phyloP scores from a whole-genome alignment of 768 basidiomycete species.

The Coprinellus aureogranulatus region DNA sequence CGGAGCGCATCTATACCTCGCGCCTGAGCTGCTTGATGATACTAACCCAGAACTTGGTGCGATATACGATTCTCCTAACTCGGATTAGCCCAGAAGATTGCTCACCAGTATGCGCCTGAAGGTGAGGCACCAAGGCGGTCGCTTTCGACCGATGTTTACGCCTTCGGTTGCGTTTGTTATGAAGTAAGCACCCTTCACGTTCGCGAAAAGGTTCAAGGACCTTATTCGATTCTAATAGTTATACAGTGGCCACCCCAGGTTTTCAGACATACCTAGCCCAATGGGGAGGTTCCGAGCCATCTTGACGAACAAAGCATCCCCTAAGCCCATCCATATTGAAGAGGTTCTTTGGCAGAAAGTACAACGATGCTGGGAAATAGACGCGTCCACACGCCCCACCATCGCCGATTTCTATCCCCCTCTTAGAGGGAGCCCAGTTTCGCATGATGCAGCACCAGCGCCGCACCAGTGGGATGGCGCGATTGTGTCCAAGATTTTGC shows the following conservation, averaged over 20 bases:
- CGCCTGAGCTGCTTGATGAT: constrained; percentile 4
- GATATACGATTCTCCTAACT: neutral
- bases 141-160: constrained; percentile 1
- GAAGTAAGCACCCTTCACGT: constrained; percentile 1
- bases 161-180: constrained; percentile 8
- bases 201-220: neutral
- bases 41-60: neutral
- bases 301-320: neutral
- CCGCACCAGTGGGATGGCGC: no score
- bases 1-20: neutral
- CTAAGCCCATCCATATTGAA: neutral
- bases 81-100: neutral
- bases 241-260: neutral
- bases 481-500: no score
- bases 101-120: neutral
- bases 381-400: neutral
- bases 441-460: no score
- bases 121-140: neutral
- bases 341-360: neutral
- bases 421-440: no score
- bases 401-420: neutral
- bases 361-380: neutral
- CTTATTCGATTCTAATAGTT: neutral
- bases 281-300: neutral
- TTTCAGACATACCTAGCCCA: neutral